Conservation (phyloP, 768 basidiomycete species). For the Boletus patriciae region DNA sequence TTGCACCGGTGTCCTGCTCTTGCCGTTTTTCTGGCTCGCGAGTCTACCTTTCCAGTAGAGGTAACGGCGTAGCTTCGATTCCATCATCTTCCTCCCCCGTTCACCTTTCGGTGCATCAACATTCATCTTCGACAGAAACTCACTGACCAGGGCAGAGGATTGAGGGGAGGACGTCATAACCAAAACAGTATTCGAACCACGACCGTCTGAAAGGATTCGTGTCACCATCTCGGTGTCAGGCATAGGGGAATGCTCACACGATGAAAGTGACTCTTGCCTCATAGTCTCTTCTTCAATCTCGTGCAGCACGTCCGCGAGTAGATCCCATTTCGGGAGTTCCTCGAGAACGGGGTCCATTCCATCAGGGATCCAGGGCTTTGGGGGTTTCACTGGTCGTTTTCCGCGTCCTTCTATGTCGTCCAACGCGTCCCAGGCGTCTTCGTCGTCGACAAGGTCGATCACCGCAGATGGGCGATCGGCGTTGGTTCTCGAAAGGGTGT, state of each 20-base stretch:
- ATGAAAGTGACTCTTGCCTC: slow-evolving; percentile 48
- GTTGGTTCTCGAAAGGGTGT: slow-evolving; percentile 45
- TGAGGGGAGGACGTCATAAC: slow-evolving; percentile 85
- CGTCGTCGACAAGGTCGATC: slow-evolving; percentile 53
- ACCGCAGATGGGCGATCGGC: slow-evolving; percentile 28
- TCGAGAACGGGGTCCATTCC: slow-evolving; percentile 86
- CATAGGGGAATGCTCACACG: slow-evolving; percentile 9
- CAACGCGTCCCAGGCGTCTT: slow-evolving; percentile 74
- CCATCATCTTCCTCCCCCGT: slow-evolving; percentile 78
- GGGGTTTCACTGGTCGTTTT: slow-evolving; percentile 4
- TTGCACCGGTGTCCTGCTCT: not conserved
- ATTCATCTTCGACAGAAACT: slow-evolving; percentile 73
- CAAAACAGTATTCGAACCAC: slow-evolving; percentile 74
- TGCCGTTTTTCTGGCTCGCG: slow-evolving; percentile 24
- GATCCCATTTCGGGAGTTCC: slow-evolving; percentile 92
- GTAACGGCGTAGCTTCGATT: slow-evolving; percentile 66
- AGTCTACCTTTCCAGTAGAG: slow-evolving; percentile 77
- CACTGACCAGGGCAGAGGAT: slow-evolving; percentile 70
- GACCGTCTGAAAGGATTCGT: slow-evolving; percentile 27
- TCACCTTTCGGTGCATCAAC: slow-evolving; percentile 53
- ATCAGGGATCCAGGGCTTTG: slow-evolving; percentile 61
- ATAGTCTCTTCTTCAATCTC: slow-evolving; percentile 90
- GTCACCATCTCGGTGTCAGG: not conserved
- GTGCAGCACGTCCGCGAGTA: slow-evolving; percentile 79
- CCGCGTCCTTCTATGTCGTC: slow-evolving; percentile 49